Conservation (phyloP, 2,329 filamentous ascomycete genomes). For the Nemania diffusa region DNA sequence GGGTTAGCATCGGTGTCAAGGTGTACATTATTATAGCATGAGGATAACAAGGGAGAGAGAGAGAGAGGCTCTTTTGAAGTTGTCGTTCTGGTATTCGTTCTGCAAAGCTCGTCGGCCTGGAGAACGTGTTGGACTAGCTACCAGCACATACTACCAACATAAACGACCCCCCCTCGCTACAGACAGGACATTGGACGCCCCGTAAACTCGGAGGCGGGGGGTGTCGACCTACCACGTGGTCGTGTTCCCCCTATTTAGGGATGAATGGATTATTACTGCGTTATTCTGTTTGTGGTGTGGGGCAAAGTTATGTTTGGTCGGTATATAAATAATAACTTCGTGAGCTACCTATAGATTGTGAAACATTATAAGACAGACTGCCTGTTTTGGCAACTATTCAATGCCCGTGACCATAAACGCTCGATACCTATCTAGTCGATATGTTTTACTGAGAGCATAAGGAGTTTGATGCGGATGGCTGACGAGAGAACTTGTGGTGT, state of each 20-base stretch:
- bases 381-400: neutral
- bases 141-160: neutral
- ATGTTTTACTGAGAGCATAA: neutral
- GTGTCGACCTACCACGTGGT: neutral
- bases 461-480: too few relatives aligned
- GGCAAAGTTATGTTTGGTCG: neutral
- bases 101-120: constrained; percentile 1
- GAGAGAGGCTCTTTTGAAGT: constrained; percentile 28
- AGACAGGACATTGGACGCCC: neutral
- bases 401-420: neutral
- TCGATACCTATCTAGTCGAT: neutral
- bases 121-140: neutral
- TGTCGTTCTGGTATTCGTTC: neutral
- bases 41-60: constrained; percentile 38
- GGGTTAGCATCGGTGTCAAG: constrained; percentile 49
- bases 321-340: constrained; percentile 12
- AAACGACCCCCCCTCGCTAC: neutral
- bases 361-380: neutral
- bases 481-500: too few relatives aligned
- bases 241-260: neutral
- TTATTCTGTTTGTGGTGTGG: neutral
- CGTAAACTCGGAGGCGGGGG: neutral
- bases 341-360: constrained; percentile 13
- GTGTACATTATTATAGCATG: constrained; percentile 51
- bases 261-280: neutral